A percentile compares a stretch with the other conserved stretches of the same genome.
Evolutionary conservation across 805 yeast genomes (phyloP).

Genomic region (Teunomyces atbi): DNA sequence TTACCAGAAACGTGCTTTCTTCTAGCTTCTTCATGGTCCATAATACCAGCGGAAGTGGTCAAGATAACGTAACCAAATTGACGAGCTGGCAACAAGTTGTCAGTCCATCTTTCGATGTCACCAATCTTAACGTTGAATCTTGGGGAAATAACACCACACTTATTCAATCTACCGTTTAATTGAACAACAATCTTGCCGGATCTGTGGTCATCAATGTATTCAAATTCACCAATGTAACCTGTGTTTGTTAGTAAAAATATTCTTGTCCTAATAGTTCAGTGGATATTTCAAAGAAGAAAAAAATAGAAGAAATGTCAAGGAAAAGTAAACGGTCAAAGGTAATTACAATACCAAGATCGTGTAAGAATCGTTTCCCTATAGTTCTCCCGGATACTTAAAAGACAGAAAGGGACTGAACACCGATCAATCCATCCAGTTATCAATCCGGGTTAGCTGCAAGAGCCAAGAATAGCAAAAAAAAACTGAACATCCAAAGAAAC

Average conservation of each 20-base stretch:
- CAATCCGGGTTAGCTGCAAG: slow-evolving; percentile 65
- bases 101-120: slow-evolving; percentile 26
- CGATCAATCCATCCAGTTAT: slow-evolving; percentile 97
- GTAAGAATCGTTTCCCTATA: slow-evolving; percentile 65
- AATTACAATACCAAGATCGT: slow-evolving; percentile 45
- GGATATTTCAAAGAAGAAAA: not conserved
- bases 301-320: slow-evolving; percentile 48
- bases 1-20: slow-evolving; percentile 29
- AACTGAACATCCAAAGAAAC: not conserved
- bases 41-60: slow-evolving; percentile 28
- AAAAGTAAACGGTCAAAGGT: slow-evolving; percentile 61
- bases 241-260: slow-evolving; percentile 18
- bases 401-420: slow-evolving; percentile 90
- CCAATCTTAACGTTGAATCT: slow-evolving; percentile 26
- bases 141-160: slow-evolving; percentile 28
- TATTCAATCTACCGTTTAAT: slow-evolving; percentile 79
- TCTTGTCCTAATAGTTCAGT: not conserved
- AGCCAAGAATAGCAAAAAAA: slow-evolving; percentile 2
- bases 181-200: slow-evolving; percentile 96
- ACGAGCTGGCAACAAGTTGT: slow-evolving; percentile 30
- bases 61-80: slow-evolving; percentile 26
- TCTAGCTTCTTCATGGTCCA: slow-evolving; percentile 30
- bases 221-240: slow-evolving; percentile 93
- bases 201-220: slow-evolving; percentile 98
- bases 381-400: slow-evolving; percentile 95